Conservation (phyloP, 2,329 filamentous ascomycete genomes). For the Pyrenochaeta sp. region DNA sequence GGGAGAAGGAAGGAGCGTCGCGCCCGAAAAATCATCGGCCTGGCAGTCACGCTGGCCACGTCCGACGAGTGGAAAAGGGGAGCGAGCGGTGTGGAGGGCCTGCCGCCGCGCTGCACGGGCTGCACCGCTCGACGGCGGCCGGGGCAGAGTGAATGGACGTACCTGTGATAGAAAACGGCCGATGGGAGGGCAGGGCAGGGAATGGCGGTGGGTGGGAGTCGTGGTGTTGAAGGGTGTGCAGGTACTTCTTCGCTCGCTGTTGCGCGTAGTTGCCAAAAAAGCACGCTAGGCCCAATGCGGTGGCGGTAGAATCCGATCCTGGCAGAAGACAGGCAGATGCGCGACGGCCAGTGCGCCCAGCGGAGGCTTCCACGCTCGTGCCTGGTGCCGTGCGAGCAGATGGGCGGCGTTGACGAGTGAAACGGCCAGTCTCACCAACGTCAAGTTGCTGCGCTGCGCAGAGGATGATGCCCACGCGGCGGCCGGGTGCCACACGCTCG, state of each 20-base stretch:
- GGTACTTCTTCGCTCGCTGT: slow-evolving; percentile 46
- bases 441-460: slow-evolving; percentile 16
- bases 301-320: slow-evolving; percentile 33
- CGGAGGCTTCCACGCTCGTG: slow-evolving; percentile 3
- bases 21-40: slow-evolving; percentile 30
- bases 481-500: slow-evolving; percentile 4
- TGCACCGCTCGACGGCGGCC: slow-evolving; percentile 21
- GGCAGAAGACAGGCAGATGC: slow-evolving; percentile 26
- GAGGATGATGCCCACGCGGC: slow-evolving; percentile 6
- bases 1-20: slow-evolving; percentile 22
- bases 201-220: slow-evolving; percentile 37
- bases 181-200: slow-evolving; percentile 31
- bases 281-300: slow-evolving; percentile 32
- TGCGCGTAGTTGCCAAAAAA: slow-evolving; percentile 41
- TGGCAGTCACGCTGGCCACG: slow-evolving; percentile 41
- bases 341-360: slow-evolving; percentile 25
- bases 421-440: slow-evolving; percentile 37
- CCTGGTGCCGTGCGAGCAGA: slow-evolving; percentile 4
- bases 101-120: slow-evolving; percentile 29
- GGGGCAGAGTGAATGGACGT: slow-evolving; percentile 30
- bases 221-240: slow-evolving; percentile 44
- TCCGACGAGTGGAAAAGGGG: slow-evolving; percentile 42
- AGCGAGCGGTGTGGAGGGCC: slow-evolving; percentile 39
- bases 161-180: slow-evolving; percentile 37
- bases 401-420: slow-evolving; percentile 21